Conservation (phyloP, 2,329 filamentous ascomycete genomes). For the Drechslerella dactyloides region DNA sequence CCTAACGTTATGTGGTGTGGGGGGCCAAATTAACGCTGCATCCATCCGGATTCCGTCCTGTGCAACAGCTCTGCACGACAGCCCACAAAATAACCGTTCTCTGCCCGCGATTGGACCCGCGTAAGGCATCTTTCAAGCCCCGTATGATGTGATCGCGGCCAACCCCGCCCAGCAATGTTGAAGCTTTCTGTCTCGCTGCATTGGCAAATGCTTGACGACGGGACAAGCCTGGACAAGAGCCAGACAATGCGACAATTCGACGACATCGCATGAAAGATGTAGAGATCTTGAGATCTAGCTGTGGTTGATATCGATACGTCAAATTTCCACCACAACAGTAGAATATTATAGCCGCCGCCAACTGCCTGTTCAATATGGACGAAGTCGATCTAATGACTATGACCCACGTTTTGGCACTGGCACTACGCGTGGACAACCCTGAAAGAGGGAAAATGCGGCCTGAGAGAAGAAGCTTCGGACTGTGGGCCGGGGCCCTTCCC, state of each 20-base stretch:
- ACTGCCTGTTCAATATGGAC: not conserved
- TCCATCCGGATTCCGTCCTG: too few species aligned
- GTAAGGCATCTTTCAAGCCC: slow-evolving; percentile 3
- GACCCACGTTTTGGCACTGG: not conserved
- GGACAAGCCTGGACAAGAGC: slow-evolving; percentile 41
- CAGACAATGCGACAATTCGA: slow-evolving; percentile 9
- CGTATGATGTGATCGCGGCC: not conserved
- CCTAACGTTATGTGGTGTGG: not conserved
- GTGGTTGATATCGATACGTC: too few species aligned
- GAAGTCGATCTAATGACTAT: not conserved
- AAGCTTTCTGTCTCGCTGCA: slow-evolving; percentile 16
- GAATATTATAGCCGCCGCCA: too few species aligned
- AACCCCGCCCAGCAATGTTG: not conserved
- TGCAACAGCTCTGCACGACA: not conserved
- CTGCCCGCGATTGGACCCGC: not conserved
- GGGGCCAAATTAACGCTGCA: too few species aligned
- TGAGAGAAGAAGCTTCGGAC: too few species aligned
- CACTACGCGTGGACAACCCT: not conserved
- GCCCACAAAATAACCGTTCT: not conserved
- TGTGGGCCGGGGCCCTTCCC: not conserved
- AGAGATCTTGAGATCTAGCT: not conserved
- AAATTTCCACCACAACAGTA: too few species aligned
- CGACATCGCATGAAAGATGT: slow-evolving; percentile 18
- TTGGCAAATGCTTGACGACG: slow-evolving; percentile 49
- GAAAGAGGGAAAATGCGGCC: not conserved